Base-by-base conservation (phyloP, 2,329 filamentous ascomycete genomes). In the Podosphaera xanthii region DNA sequence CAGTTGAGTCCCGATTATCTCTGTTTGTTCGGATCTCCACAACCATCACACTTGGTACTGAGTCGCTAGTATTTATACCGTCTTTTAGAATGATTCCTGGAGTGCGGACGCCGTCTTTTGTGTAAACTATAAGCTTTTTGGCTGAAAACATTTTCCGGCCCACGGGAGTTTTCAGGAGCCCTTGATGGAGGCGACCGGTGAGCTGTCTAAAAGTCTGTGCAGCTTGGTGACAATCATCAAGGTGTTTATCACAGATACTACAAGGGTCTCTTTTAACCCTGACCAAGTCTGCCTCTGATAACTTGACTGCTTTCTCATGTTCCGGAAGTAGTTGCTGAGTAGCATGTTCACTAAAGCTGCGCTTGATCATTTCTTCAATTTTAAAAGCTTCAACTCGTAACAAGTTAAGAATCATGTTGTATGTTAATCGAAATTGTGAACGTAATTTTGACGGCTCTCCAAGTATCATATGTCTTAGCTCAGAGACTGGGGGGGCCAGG, bases 361-460 rank as follows among this genome's bases (percentile, higher is more conserved):
- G 85, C 77, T 98, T 98, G 75, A 98, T 98, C 92, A 98, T 98
- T 72, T 98, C 92, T 70, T 98, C 92, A 65, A 98, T 97, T 74
- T 96, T 97, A 64, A 98, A 73, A 2, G 92, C 92, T 71, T 98
- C 92, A 1, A 98, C 92, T 42, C 92, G 84, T 56, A 98, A 76
- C 38, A 98, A 76, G 68, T 97, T 98, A 36, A 98, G 75, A 61
- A 98, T 98, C 92, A 98, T 98, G 72, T 97, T 98, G 75, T 98
- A 98, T 0, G 94, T 98, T 55, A 98, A 76, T 61, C 92, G 82
- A 76, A 98, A 98, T 68, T 98, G 92, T 5, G 91, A 97, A 54
- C 89, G 82, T 56, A 98, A 78, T 72, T 97, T 97, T 34, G 89
- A 95, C 38, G 92, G 91, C 67, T 95, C 87, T 58, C 92, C 92